Evolutionary conservation across 306 rosid species (phyloP).

Genomic region (Vigna hirtella): DNA sequence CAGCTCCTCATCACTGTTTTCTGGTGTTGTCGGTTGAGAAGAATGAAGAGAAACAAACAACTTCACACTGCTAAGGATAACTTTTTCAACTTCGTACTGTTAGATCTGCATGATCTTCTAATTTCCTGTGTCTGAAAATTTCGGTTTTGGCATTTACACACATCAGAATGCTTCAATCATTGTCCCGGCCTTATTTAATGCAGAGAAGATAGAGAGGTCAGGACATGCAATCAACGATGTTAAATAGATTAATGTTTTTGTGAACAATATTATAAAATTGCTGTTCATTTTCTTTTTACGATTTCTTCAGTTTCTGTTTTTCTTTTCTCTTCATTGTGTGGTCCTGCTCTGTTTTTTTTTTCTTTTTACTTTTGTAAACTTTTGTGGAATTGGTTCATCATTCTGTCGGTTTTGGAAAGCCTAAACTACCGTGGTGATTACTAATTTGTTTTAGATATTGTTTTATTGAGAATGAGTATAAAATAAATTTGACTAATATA

Average conservation of each 20-base stretch:
- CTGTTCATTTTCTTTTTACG: not conserved
- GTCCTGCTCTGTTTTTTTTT: not conserved
- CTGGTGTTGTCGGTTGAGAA: conserved; percentile 26
- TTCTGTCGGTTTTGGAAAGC: not conserved
- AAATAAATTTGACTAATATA: too few relatives aligned
- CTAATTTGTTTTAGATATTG: too few relatives aligned
- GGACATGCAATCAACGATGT: not conserved
- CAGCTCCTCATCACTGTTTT: not conserved
- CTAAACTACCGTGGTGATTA: not conserved
- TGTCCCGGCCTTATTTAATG: not conserved
- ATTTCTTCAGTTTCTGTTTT: not conserved
- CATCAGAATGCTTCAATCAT: not conserved
- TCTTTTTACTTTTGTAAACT: not conserved
- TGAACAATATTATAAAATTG: not conserved
- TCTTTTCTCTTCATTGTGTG: not conserved
- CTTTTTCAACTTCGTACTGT: too few relatives aligned
- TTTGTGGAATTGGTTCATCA: not conserved
- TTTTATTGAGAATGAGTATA: too few relatives aligned
- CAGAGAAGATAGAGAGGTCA: not conserved
- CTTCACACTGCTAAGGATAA: not conserved
- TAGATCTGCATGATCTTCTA: not conserved
- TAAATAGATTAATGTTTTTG: too few relatives aligned
- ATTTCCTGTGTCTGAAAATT: not conserved
- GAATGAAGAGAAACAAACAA: not conserved
- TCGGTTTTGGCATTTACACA: not conserved